Conservation (phyloP, 2,329 filamentous ascomycete species). For the Fonsecaea pugnacius region DNA sequence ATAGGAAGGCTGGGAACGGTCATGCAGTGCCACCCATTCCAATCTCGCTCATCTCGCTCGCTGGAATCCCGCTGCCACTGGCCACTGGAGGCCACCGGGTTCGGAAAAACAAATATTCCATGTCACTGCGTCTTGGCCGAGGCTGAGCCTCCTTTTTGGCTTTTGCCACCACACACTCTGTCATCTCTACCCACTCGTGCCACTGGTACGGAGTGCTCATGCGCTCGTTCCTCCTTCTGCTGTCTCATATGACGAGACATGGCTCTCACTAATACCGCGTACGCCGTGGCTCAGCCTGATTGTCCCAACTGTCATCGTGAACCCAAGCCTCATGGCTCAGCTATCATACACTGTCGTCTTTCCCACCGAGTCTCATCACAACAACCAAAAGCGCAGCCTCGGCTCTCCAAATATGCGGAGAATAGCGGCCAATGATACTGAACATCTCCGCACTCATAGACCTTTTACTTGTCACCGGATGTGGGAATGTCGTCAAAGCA, state of each 20-base stretch:
- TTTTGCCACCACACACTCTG: background rate
- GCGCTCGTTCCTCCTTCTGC: background rate
- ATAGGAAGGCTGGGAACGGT: slow-evolving; percentile 1
- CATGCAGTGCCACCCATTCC: background rate
- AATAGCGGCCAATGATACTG: background rate
- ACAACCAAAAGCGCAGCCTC: slow-evolving; percentile 6
- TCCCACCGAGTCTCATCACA: background rate
- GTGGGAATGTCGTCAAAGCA: background rate
- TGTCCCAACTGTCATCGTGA: background rate
- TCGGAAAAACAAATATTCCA: slow-evolving; percentile 21
- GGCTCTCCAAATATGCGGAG: slow-evolving; percentile 28
- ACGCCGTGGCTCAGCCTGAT: background rate
- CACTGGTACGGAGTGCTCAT: background rate
- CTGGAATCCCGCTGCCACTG: slow-evolving; percentile 4
- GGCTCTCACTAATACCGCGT: background rate
- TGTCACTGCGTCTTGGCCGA: slow-evolving; percentile 7
- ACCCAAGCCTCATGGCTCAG: background rate
- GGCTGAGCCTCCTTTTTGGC: slow-evolving; percentile 20
- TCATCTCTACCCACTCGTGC: background rate
- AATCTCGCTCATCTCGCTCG: background rate
- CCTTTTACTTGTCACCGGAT: background rate
- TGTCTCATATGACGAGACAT: background rate
- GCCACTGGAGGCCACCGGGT: background rate
- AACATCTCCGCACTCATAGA: background rate
- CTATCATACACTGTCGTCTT: background rate